These are phyloP conservation scores for Ilyonectria robusta DNA, from an alignment of 2,329 filamentous ascomycete species.

Conservation along the genomic window DNA sequence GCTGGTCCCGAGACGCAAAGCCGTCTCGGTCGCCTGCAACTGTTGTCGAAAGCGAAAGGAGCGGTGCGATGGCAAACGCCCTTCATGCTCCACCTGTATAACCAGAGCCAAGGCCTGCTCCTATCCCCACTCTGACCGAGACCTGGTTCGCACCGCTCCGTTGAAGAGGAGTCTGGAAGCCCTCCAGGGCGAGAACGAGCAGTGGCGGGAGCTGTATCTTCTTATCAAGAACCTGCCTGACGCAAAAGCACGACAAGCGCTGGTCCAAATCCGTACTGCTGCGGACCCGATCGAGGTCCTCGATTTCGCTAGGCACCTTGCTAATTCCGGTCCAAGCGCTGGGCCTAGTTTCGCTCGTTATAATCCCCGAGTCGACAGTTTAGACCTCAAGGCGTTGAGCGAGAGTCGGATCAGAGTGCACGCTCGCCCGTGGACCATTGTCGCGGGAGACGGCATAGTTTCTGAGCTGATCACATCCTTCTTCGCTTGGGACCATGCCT, in stretches of 20 bases:
- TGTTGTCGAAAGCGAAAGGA: constrained; percentile 20
- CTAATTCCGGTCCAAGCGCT: background rate
- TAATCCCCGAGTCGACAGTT: constrained; percentile 16
- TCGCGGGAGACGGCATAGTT: constrained; percentile 50
- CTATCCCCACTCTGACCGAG: background rate
- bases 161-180: constrained; percentile 1
- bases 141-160: background rate
- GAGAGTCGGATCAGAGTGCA: constrained; percentile 44
- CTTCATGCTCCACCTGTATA: constrained; percentile 6
- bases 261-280: constrained; percentile 24
- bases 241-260: constrained; percentile 14
- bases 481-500: constrained; percentile 49
- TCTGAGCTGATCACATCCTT: constrained; percentile 50
- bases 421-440: constrained; percentile 49
- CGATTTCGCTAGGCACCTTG: background rate
- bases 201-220: constrained; percentile 32
- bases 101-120: background rate
- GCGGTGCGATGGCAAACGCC: constrained; percentile 15
- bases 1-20: constrained; percentile 7
- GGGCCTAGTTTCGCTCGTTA: background rate
- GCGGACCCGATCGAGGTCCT: constrained; percentile 25
- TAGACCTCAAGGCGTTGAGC: constrained; percentile 30
- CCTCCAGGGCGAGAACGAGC: constrained; percentile 34
- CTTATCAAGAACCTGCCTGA: constrained; percentile 20
- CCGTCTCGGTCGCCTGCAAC: constrained; percentile 6